Evolutionary conservation across 768 basidiomycete species (phyloP).

Genomic region (Tephrocybe sp.): DNA sequence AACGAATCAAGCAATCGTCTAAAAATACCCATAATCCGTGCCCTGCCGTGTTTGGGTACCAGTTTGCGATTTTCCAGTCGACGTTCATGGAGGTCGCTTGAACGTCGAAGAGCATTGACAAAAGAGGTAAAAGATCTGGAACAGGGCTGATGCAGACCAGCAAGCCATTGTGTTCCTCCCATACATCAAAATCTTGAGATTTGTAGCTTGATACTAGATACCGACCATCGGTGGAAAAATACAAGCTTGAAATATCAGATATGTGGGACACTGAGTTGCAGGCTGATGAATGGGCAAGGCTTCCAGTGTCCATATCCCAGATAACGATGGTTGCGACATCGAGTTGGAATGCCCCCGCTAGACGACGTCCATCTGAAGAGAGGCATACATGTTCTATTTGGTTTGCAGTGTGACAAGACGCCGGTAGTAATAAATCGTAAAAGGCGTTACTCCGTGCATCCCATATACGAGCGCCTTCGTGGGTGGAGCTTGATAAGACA

Average conservation of each 20-base stretch:
- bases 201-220: not conserved
- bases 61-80: not conserved
- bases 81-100: too few species aligned
- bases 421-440: not conserved
- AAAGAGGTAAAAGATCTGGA: not conserved
- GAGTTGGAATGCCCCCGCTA: constrained; percentile 1
- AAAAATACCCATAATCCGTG: constrained; percentile 6
- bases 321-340: constrained; percentile 1
- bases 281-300: not conserved
- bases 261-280: not conserved
- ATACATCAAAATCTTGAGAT: not conserved
- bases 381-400: not conserved
- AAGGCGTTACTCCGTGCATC: not conserved
- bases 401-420: not conserved
- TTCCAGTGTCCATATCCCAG: constrained; percentile 4
- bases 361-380: constrained; percentile 1
- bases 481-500: not conserved
- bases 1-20: not conserved
- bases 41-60: not conserved
- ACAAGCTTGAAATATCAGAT: not conserved
- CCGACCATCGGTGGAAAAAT: not conserved
- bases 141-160: not conserved
- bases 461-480: not conserved
- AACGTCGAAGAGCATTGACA: not conserved
- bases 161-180: constrained; percentile 1